Base-by-base conservation (phyloP, 768 basidiomycete species). In the Suillus discolor region DNA sequence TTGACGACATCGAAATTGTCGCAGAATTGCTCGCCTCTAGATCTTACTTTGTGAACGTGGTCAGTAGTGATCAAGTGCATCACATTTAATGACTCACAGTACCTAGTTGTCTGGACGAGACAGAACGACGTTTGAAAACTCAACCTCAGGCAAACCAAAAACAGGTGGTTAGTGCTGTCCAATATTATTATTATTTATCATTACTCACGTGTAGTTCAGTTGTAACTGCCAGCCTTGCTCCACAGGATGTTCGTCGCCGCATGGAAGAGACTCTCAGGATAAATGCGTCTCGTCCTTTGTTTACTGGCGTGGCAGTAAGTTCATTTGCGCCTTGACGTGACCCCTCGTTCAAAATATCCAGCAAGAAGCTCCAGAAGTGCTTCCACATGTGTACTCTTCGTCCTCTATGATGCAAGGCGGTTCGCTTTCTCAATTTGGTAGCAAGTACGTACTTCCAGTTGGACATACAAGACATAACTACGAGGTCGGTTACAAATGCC, bases 341-440 rank as follows among this genome's bases (percentile, higher is more conserved):
- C n/a, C 9, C 28, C 44, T 45, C 57, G 4, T 36, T 64, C 41
- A 78, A 63, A 39, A 68, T 28, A 64, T 63, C 28, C 70, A 90
- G 88, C 78, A 83, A 70, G 78, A 82, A 53, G 80, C 79, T 4
- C 81, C 86, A 3, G 89, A 93, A 73, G 73, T 85, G 44, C 84
- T 93, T 20, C 97, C 97, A 0, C 89, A 99, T 79, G 91, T 99
- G 13, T 99, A 97, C 74, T 89, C 91, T 11, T 87, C 94, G 6
- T 81, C 85, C 28, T 78, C 82, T 4, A 78, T 84, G 54, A 74
- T 76, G 6, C 84, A 89, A 68, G 87, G 91, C 2, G 89, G 86
- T 70, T 79, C 89, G 12, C 75, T 94, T 15, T 92, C 92, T 1
- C 83, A 89, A 69, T 79, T 86, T 64, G 95, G 96, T 12, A 89